Base-by-base conservation (phyloP, 306 rosid species). In the Fragaria nilgerrensis region DNA sequence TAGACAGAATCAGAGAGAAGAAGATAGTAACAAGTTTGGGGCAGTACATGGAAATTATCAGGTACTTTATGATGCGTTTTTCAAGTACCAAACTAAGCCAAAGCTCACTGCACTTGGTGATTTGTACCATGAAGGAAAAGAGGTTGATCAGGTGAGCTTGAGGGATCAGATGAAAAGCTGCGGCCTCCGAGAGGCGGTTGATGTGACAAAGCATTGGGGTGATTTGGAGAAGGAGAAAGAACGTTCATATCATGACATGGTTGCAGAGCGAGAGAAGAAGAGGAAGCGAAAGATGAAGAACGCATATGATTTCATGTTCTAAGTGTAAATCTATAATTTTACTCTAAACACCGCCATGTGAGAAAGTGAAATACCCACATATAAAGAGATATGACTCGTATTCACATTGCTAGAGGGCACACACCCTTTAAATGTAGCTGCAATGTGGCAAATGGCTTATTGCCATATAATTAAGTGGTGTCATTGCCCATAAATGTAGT, bases 61-160 rank as follows among this genome's bases (percentile, higher is more conserved):
- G 98, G 98, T 95, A 82, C 98, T 95, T 80, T 97, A 95, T 84
- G 97, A 92, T 86, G 98, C 97, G 9, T 92, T 92, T 79, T 92
- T 95, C 74, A 95, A 92, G 79, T 92, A 92, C 70, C 96, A 95
- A 78, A 95, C 97, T 27, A 95, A 95, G 88, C 98, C 98, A 77
- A 95, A 95, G 83, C 77, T 95, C 82, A 89, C 98, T 10, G 84
- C 88, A 50, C 90, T 95, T 32, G 98, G 98, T 70, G 98, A 95
- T 77, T 80, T 95, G 72, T 92, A 95, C 79, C 93, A 92, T 65
- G 98, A 95, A 89, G 98, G 98, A 55, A 95, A 95, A 79, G 98
- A 92, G 74, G 92, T 95, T 76, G 97, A 92, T 56, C 86, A 90
- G 97, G 97, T 90, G 14, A 92, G 92, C 78, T 80, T 90, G 85